phyloP scores from a whole-genome alignment of 305 asterid genomes.

The Fraxinus velutina region DNA sequence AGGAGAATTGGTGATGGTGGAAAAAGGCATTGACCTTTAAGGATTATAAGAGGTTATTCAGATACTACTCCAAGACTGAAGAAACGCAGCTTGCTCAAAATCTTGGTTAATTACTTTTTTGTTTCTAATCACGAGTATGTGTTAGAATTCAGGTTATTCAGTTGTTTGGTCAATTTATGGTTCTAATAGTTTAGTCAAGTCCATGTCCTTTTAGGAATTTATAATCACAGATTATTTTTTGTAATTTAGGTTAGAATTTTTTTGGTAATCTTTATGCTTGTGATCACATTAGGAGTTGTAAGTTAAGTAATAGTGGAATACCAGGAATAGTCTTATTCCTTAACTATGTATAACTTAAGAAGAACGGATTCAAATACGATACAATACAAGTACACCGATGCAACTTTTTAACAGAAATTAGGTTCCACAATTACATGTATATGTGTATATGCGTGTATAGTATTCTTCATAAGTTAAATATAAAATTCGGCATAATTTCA shows the following conservation, averaged over 20 bases:
- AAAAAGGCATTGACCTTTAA: background rate
- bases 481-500: background rate
- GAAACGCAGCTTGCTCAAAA: background rate
- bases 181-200: background rate
- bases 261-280: background rate
- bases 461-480: background rate
- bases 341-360: background rate
- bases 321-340: background rate
- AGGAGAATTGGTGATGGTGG: background rate
- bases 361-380: background rate
- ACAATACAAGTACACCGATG: background rate
- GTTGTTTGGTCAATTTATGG: background rate
- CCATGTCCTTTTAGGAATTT: background rate
- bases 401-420: background rate
- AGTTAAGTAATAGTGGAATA: background rate
- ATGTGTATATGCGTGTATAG: background rate
- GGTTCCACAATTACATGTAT: background rate
- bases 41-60: background rate
- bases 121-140: background rate
- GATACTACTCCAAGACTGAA: background rate
- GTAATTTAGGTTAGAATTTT: background rate
- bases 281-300: background rate
- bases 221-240: background rate
- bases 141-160: background rate
- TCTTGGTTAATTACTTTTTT: background rate